phyloP scores from a whole-genome alignment of 1,284 basidiomycete species.

The Apiotrichum laibachii region DNA sequence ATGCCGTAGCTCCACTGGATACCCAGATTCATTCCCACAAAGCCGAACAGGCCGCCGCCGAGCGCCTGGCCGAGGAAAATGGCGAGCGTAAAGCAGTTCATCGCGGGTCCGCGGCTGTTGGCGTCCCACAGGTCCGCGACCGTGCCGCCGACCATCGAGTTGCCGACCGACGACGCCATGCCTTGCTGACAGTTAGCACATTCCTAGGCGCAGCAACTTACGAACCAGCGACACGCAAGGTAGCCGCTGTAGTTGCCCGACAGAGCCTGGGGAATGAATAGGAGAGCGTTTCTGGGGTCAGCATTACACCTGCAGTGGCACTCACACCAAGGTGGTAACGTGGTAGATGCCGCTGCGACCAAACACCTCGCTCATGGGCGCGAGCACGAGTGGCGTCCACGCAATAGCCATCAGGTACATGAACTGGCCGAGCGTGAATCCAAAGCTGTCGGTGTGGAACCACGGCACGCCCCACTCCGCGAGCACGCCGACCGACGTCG shows the following conservation, averaged over 20 bases:
- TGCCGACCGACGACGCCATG: constrained; percentile 35
- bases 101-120: constrained; percentile 45
- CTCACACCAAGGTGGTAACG: constrained; percentile 22
- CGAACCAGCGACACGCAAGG: constrained; percentile 44
- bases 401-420: constrained; percentile 34
- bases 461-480: constrained; percentile 30
- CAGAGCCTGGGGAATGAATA: constrained; percentile 48
- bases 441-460: constrained; percentile 26
- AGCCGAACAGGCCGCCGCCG: constrained; percentile 30
- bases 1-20: constrained; percentile 45
- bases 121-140: constrained; percentile 49
- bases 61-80: constrained; percentile 48
- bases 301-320: background rate
- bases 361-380: constrained; percentile 43
- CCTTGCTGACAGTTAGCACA: constrained; percentile 33
- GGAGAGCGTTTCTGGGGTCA: constrained; percentile 7
- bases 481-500: constrained; percentile 27
- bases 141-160: constrained; percentile 46
- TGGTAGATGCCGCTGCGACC: constrained; percentile 43
- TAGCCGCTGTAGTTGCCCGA: constrained; percentile 38
- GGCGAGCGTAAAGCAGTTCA: constrained; percentile 50
- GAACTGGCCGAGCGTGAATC: constrained; percentile 26
- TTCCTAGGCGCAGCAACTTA: constrained; percentile 9
- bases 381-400: constrained; percentile 41
- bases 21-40: constrained; percentile 31